Evolutionary conservation across 257 asterid genomes (phyloP).

Genomic region (Nicotiana undulata): DNA sequence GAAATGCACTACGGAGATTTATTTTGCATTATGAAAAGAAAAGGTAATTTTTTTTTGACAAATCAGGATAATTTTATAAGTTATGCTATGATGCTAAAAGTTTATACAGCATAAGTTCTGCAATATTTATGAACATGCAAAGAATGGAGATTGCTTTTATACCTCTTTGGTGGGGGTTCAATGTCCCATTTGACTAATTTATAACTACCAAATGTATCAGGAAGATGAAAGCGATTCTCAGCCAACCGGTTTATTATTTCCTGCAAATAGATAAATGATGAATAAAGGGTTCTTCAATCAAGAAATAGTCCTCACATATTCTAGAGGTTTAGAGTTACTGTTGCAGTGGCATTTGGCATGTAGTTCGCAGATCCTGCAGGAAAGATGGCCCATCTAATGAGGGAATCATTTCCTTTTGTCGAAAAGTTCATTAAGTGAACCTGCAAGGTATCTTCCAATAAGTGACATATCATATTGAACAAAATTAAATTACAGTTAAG

Average conservation of each 20-base stretch:
- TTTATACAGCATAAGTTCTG: neutral
- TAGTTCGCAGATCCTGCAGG: constrained; percentile 51
- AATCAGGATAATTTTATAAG: neutral
- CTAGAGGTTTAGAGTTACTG: constrained; percentile 30
- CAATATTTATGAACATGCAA: neutral
- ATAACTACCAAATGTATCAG: constrained; percentile 69
- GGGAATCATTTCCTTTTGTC: constrained; percentile 50
- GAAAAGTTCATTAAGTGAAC: constrained; percentile 54
- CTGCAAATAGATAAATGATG: constrained; percentile 26
- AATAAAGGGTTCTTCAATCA: constrained; percentile 1
- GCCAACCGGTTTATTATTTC: constrained; percentile 50
- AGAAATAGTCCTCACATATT: constrained; percentile 2
- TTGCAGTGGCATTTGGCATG: constrained; percentile 57
- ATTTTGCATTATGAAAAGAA: neutral
- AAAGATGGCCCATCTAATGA: constrained; percentile 58
- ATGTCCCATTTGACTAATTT: constrained; percentile 50
- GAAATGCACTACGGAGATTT: neutral
- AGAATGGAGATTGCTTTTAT: neutral
- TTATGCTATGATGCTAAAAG: neutral
- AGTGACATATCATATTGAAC: constrained; percentile 11
- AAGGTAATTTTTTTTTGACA: neutral
- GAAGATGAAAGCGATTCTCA: constrained; percentile 47
- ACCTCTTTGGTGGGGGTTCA: constrained; percentile 59
- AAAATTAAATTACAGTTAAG: constrained; percentile 4
- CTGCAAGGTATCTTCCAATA: constrained; percentile 38